Base-by-base conservation (phyloP, 2,329 filamentous ascomycete genomes). In the Scedosporium boydii region DNA sequence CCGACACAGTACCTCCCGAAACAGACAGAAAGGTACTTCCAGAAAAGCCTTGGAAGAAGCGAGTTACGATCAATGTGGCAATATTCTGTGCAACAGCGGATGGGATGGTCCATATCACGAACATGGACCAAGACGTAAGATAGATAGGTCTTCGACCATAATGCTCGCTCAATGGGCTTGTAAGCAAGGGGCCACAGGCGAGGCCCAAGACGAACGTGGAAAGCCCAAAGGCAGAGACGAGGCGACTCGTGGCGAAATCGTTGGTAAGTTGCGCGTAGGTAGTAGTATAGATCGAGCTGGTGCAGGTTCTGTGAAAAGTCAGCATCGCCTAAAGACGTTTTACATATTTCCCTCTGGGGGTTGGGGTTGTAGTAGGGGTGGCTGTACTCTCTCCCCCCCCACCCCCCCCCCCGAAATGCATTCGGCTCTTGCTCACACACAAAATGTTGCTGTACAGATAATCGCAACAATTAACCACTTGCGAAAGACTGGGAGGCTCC, bases 251-350 rank as follows among this genome's bases (percentile, higher is more conserved):
- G 66, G 83, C 76, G 68, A 96, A 96, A 64, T 96, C 89, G 27
- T 79, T 76, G 65, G 87, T 85, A 74, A 96, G 85, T 73, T 95
- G 89, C 18, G 69, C 71, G 72, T 96, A 97, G 0, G 90, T 95
- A 12, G 85, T 85, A 0, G 91, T 93, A 74, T 97, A 96, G 68
- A 96, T 86, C n/a, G 91, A 95, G 58, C 89, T 93, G 1, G 90
- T 85, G 71, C 88, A 91, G 7, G 92, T 96, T 61, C 89, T 92
- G 18, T 53, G 12, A 9, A 46, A 29, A 29, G 27, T 29, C 4
- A 29, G 27, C 27, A 29, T 29, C 4, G 27, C 4, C 27, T 6
- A 29, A 29, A 29, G 27, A 29, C 27, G 1, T 6, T 29, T 29
- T 29, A 29, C 27, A 6, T 29, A 29, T 29, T 29, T 29, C 27